Base-by-base conservation (phyloP, 176 grass and related monocot species). In the Paspalum notatum region DNA sequence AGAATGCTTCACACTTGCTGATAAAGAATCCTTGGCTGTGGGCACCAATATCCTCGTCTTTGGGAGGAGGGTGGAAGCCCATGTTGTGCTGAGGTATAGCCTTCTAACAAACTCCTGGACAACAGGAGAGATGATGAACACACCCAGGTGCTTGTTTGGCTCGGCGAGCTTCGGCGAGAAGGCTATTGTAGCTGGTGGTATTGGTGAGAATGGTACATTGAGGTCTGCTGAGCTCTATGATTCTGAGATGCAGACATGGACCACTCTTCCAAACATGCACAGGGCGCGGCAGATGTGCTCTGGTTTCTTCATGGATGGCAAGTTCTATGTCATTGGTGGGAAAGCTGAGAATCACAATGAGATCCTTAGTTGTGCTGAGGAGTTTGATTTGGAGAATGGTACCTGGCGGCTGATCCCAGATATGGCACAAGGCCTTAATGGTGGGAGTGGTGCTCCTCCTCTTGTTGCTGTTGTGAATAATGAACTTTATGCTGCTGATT, bases 391-490 rank as follows among this genome's bases (percentile, higher is more conserved):
- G 68, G 79, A 90, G 43, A 83, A 66, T 37, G 27, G 80, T 49
- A 71, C 78, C 12, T 89, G 87, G 87, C 46, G 82, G 9, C 45
- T 85, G 56, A 85, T 89, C 65, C 82, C 82, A 42, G 73, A 85
- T 63, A 89, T 89, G 87, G 83, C 87, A n/a, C 7, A 8, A 9
- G 88, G 88, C 1, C 88, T 90, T 13, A 80, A 83, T 59, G 84
- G 79, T 10, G 75, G 46, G 15, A 68, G 38, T 13, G 79, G 88
- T 13, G 79, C 80, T 61, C 88, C 88, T 7, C 84, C 84, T 56
- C 89, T 90, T 63, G 84, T 90, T 68, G 88, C 84, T n/a, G 88
- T 83, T 78, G 84, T 90, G 18, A 86, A 82, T 58, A 86, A 86
- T 75, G 62, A 90, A 24, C 79, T 90, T 55, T 90, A 90, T 69